Conservation (phyloP, 176 grass and related monocot species). For the Miscanthus lutarioriparius region DNA sequence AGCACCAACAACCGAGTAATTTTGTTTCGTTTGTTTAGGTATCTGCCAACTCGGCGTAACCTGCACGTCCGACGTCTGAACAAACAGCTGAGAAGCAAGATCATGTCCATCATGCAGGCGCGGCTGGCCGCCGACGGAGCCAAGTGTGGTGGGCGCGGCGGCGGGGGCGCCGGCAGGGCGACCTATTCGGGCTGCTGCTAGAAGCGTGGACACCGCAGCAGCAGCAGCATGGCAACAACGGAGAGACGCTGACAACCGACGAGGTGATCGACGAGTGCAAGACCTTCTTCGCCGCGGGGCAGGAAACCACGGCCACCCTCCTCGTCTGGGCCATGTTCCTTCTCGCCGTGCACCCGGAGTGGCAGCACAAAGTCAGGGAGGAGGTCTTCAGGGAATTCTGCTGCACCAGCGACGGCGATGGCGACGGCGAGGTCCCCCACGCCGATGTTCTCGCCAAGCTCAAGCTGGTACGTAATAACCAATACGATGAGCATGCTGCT, state of each 20-base stretch:
- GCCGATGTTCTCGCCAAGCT: slow-evolving; percentile 27
- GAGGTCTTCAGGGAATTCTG: slow-evolving; percentile 36
- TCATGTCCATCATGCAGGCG: slow-evolving; percentile 24
- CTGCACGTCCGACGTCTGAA: slow-evolving; percentile 9
- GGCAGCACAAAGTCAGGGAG: slow-evolving; percentile 51
- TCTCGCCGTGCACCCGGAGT: slow-evolving; percentile 33
- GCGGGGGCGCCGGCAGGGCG: no score
- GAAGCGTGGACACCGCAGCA: background rate
- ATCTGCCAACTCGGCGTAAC: slow-evolving; percentile 41
- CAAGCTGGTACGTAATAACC: background rate
- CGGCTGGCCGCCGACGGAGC: background rate
- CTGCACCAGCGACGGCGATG: no score
- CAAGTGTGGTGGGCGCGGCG: background rate
- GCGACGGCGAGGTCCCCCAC: background rate
- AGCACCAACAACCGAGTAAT: background rate
- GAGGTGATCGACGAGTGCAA: slow-evolving; percentile 63
- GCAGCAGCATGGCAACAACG: background rate
- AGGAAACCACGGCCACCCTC: slow-evolving; percentile 34
- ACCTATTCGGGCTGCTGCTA: slow-evolving; percentile 45
- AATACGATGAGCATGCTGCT: background rate
- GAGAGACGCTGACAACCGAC: slow-evolving; percentile 29
- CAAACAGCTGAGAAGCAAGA: slow-evolving; percentile 19
- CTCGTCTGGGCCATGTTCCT: slow-evolving; percentile 53
- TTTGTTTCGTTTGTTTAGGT: background rate
- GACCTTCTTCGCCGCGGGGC: slow-evolving; percentile 51